A percentile compares a stretch with the other conserved stretches of the same genome.
Conservation (phyloP, 2,329 filamentous ascomycete genomes). For the Scorias spongiosa region DNA sequence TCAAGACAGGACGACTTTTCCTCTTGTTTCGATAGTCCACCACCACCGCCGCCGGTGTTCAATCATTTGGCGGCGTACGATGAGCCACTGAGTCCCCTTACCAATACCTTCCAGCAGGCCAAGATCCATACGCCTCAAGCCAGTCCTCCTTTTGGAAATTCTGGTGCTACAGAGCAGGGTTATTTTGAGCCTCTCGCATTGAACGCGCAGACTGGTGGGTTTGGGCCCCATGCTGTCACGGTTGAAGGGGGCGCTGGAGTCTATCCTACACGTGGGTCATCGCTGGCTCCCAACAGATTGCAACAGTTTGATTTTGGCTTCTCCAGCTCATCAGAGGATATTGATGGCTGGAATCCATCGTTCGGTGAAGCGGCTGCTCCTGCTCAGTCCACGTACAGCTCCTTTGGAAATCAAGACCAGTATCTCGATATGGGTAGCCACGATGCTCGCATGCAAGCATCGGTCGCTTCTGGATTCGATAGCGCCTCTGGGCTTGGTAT, state of each 20-base stretch:
- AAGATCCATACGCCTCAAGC: constrained; percentile 16
- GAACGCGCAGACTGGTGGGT: constrained; percentile 7
- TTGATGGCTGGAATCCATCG: constrained; percentile 6
- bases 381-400: constrained; percentile 5
- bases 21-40: constrained; percentile 17
- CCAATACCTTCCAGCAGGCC: constrained; percentile 14
- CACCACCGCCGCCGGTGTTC: constrained; percentile 4
- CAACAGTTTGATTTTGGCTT: constrained; percentile 20
- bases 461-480: constrained; percentile 6
- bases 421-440: constrained; percentile 6
- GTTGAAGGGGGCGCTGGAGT: constrained; percentile 17
- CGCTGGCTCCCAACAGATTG: constrained; percentile 12
- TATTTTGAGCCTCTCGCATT: constrained; percentile 4
- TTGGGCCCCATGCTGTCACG: constrained; percentile 10
- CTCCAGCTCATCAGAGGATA: constrained; percentile 8
- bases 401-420: constrained; percentile 9
- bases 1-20: constrained; percentile 26
- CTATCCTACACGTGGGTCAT: constrained; percentile 12
- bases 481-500: constrained; percentile 16
- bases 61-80: constrained; percentile 9
- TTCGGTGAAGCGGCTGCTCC: constrained; percentile 5
- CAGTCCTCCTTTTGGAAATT: constrained; percentile 9
- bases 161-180: not conserved
- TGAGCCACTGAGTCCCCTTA: constrained; percentile 16
- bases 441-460: constrained; percentile 2